A percentile compares a stretch with the other conserved stretches of the same genome.
Evolutionary conservation across 176 grass and related monocot species (phyloP).

Genomic region (Raddia guianensis): DNA sequence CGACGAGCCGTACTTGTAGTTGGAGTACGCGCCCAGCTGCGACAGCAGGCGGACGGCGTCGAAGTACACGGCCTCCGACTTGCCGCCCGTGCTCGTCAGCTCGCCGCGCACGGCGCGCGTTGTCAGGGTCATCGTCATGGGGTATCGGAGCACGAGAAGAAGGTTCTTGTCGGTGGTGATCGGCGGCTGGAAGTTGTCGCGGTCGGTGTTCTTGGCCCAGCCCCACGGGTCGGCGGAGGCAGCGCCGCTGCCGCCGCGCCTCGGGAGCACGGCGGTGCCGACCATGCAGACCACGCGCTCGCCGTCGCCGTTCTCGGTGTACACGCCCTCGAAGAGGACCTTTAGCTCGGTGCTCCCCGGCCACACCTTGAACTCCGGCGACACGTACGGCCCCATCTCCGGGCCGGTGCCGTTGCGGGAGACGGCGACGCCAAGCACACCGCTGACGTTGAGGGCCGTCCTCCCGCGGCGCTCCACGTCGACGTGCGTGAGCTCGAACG

Average conservation of each 20-base stretch:
- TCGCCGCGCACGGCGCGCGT: constrained; percentile 65
- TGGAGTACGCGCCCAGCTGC: constrained; percentile 78
- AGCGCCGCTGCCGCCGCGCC: constrained; percentile 27
- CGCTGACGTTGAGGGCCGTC: constrained; percentile 69
- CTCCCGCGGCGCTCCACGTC: constrained; percentile 47
- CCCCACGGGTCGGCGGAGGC: constrained; percentile 52
- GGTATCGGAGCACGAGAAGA: constrained; percentile 65
- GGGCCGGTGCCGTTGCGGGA: constrained; percentile 61
- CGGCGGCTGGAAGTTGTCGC: constrained; percentile 56
- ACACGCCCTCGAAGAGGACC: constrained; percentile 79
- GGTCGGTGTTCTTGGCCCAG: constrained; percentile 50
- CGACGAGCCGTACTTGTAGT: constrained; percentile 74
- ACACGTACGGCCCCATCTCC: constrained; percentile 55
- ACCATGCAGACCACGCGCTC: constrained; percentile 79
- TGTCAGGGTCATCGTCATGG: constrained; percentile 56
- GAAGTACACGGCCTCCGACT: constrained; percentile 55
- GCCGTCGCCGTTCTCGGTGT: constrained; percentile 57
- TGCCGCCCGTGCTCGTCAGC: constrained; percentile 61
- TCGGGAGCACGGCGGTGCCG: constrained; percentile 66
- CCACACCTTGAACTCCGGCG: constrained; percentile 69
- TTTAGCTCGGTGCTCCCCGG: constrained; percentile 69
- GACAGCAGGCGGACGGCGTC: constrained; percentile 57
- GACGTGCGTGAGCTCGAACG: constrained; percentile 71
- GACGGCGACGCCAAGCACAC: constrained; percentile 63
- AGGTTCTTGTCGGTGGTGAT: constrained; percentile 41